phyloP scores from a whole-genome alignment of 495 filamentous ascomycete species.

The Darksidea phi region DNA sequence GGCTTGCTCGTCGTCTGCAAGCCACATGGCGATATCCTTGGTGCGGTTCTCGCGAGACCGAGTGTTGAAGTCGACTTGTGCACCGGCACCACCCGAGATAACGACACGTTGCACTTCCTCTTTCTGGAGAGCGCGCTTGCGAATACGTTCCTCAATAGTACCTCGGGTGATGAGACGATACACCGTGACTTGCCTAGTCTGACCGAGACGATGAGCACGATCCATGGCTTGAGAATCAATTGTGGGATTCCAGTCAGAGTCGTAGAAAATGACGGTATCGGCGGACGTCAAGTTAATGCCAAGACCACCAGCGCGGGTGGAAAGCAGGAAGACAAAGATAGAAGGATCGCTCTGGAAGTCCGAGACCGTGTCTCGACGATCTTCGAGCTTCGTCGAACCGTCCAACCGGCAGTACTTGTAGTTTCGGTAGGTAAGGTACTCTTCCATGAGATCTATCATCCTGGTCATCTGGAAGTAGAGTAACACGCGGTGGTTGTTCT shows the following conservation, averaged over 20 bases:
- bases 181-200: slow-evolving; percentile 93
- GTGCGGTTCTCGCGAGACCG: slow-evolving; percentile 85
- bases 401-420: slow-evolving; percentile 98
- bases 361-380: slow-evolving; percentile 91
- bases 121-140: slow-evolving; percentile 95
- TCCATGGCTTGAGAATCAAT: slow-evolving; percentile 99
- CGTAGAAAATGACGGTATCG: slow-evolving; percentile 97
- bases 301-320: slow-evolving; percentile 92
- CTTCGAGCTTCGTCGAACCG: slow-evolving; percentile 96
- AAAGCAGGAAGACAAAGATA: slow-evolving; percentile 94
- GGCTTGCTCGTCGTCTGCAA: slow-evolving; percentile 92
- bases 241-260: slow-evolving; percentile 98
- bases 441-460: slow-evolving; percentile 99
- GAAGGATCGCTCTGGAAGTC: slow-evolving; percentile 92
- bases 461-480: slow-evolving; percentile 99
- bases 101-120: slow-evolving; percentile 99
- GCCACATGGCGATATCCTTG: slow-evolving; percentile 95
- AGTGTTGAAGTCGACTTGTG: slow-evolving; percentile 90
- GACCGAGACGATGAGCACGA: slow-evolving; percentile 93
- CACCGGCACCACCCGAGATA: slow-evolving; percentile 82
- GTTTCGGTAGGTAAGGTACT: slow-evolving; percentile 97
- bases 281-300: slow-evolving; percentile 96
- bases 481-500: slow-evolving; percentile 87
- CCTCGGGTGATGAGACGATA: slow-evolving; percentile 96
- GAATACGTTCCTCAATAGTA: slow-evolving; percentile 97